These are phyloP conservation scores for Rhizopus delemar DNA, from an alignment of 371 early-diverging fungal species.

Conservation along the genomic window DNA sequence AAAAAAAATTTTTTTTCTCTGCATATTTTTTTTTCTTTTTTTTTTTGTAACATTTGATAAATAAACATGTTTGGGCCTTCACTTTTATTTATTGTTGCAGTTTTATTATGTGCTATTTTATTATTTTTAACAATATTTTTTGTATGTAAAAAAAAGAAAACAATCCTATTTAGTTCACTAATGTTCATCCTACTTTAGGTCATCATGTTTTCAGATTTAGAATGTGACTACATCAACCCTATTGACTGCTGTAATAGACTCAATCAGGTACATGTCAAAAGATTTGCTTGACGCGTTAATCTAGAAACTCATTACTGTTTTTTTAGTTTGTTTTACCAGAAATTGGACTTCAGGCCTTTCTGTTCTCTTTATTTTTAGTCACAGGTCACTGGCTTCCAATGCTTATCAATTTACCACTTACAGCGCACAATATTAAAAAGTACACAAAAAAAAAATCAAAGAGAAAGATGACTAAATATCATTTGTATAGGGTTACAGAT, in stretches of 20 bases:
- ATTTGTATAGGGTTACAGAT: conserved; percentile 60
- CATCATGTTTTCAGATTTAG: conserved; percentile 87
- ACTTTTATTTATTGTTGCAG: conserved; percentile 82
- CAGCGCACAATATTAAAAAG: conserved; percentile 80
- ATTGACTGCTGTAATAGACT: conserved; percentile 92
- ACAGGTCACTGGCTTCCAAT: conserved; percentile 84
- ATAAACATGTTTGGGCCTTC: conserved; percentile 60
- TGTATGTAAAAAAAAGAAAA: conserved; percentile 9
- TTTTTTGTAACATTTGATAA: conserved; percentile 1
- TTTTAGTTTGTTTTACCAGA: conserved; percentile 88
- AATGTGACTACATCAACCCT: conserved; percentile 96
- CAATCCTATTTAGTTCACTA: not conserved
- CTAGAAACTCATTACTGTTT: not conserved
- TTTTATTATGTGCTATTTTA: conserved; percentile 85
- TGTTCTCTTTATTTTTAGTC: conserved; percentile 75
- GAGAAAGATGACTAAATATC: not conserved
- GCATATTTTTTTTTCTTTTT: conserved; percentile 12
- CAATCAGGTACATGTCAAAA: conserved; percentile 69
- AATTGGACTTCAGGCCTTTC: conserved; percentile 73
- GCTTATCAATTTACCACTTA: conserved; percentile 79
- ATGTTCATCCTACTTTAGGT: conserved; percentile 49
- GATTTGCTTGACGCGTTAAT: conserved; percentile 1
- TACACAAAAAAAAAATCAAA: conserved; percentile 20
- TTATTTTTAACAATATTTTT: conserved; percentile 76
- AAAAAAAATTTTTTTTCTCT: conserved; percentile 4